These are phyloP conservation scores for Gaeumannomyces sp. DNA, from an alignment of 2,329 filamentous ascomycete species.

Conservation along the genomic window DNA sequence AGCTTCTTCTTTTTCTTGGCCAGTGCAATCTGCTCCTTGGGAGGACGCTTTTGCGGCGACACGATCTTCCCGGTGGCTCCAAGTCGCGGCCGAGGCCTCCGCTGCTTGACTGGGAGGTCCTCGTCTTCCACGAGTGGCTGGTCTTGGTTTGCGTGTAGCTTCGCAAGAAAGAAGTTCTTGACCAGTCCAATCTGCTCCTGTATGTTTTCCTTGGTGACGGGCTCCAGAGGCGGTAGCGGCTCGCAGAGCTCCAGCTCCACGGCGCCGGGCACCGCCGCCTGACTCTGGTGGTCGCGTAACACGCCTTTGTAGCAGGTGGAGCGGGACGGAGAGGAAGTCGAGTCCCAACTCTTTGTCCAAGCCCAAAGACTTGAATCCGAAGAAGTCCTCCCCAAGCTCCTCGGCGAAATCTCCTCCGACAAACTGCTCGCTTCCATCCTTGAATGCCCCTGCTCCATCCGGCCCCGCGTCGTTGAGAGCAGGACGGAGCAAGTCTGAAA, in stretches of 20 bases:
- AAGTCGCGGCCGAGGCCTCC: conserved; percentile 61
- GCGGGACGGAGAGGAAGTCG: conserved; percentile 80
- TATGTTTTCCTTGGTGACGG: conserved; percentile 74
- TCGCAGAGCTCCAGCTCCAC: conserved; percentile 58
- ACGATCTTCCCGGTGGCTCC: conserved; percentile 78
- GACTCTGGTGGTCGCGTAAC: conserved; percentile 81
- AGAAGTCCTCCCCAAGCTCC: conserved; percentile 97
- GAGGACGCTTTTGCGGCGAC: conserved; percentile 73
- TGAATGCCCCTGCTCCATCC: conserved; percentile 86
- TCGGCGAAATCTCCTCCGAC: conserved; percentile 90
- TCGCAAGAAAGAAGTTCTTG: conserved; percentile 85
- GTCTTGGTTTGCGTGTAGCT: conserved; percentile 77
- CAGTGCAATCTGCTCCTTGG: conserved; percentile 74
- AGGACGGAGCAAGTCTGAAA: conserved; percentile 88
- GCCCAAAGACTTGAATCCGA: conserved; percentile 93
- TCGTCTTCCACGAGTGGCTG: conserved; percentile 88
- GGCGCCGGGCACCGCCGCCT: conserved; percentile 56
- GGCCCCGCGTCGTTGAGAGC: conserved; percentile 73
- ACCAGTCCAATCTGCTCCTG: conserved; percentile 78
- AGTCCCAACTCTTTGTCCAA: conserved; percentile 87
- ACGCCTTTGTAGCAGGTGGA: conserved; percentile 88
- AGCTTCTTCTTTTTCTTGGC: conserved; percentile 85
- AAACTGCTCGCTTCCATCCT: conserved; percentile 95
- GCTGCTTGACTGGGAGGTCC: conserved; percentile 87
- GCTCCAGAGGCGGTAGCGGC: conserved; percentile 62